A percentile compares a stretch with the other conserved stretches of the same genome.
Evolutionary conservation across 164 flowering plant species (phyloP).

Genomic region (Vitis amurensis): DNA sequence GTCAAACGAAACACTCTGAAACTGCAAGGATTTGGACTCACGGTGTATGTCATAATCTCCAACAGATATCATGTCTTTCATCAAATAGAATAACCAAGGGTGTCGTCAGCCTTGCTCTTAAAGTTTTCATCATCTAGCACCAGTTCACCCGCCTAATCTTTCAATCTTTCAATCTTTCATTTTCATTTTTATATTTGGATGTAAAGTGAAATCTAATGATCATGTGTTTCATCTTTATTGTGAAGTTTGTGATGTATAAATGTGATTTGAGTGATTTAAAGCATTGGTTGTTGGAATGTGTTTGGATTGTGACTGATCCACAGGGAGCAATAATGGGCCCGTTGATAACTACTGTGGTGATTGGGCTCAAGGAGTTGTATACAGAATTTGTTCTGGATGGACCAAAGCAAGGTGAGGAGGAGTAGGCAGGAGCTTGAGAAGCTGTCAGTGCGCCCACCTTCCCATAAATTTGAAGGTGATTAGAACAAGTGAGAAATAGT

Average conservation of each 20-base stretch:
- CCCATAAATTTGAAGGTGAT: background rate
- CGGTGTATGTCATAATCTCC: too few relatives aligned
- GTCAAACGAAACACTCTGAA: too few relatives aligned
- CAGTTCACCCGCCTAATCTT: too few relatives aligned
- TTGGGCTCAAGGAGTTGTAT: slow-evolving; percentile 83
- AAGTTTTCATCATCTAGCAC: background rate
- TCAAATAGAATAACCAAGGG: background rate
- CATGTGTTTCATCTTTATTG: background rate
- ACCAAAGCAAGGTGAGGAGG: slow-evolving; percentile 34
- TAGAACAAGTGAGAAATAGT: background rate
- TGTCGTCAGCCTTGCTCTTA: background rate
- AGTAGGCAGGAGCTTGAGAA: slow-evolving; percentile 1
- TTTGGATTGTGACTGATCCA: background rate
- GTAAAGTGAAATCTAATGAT: too few relatives aligned
- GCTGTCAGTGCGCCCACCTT: background rate
- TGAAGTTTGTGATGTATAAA: background rate
- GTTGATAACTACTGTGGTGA: slow-evolving; percentile 80
- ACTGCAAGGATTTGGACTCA: too few relatives aligned
- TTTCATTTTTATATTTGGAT: too few relatives aligned
- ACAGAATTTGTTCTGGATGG: slow-evolving; percentile 80
- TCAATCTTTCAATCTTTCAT: too few relatives aligned
- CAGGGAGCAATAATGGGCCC: slow-evolving; percentile 99
- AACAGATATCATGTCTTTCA: too few relatives aligned
- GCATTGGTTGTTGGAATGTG: too few relatives aligned
- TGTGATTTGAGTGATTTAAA: background rate